A percentile compares a stretch with the other conserved stretches of the same genome.
Conservation (phyloP, 768 basidiomycete genomes). For the Auricularia auricula-judae region DNA sequence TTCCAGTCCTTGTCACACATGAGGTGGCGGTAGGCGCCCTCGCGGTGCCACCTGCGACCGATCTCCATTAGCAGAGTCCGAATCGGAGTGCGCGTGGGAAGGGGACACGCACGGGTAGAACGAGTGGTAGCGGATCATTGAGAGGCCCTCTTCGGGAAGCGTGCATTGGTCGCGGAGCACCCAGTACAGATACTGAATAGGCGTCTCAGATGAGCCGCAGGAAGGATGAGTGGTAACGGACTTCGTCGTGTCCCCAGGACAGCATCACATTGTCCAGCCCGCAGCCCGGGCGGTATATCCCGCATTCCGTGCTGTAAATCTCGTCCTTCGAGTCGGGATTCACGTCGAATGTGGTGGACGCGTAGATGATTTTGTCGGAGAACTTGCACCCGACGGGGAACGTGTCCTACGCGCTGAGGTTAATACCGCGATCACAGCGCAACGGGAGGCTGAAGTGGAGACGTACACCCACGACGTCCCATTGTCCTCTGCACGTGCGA, state of each 20-base stretch:
- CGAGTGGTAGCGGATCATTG: slow-evolving; percentile 91
- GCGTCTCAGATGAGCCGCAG: slow-evolving; percentile 1
- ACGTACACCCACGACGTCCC: slow-evolving; percentile 86
- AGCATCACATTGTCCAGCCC: slow-evolving; percentile 83
- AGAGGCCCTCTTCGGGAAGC: slow-evolving; percentile 70
- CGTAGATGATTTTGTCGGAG: slow-evolving; percentile 75
- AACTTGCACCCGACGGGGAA: slow-evolving; percentile 80
- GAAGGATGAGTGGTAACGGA: slow-evolving; percentile 17
- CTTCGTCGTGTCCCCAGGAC: slow-evolving; percentile 88
- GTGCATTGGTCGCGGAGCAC: slow-evolving; percentile 74
- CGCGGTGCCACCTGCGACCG: slow-evolving; percentile 64
- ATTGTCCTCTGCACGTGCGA: slow-evolving; percentile 52
- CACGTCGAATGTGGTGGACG: slow-evolving; percentile 51
- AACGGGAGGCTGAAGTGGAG: background rate
- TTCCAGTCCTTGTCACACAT: slow-evolving; percentile 60
- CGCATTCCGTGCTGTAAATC: slow-evolving; percentile 59
- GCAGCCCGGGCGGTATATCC: slow-evolving; percentile 69
- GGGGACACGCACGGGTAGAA: slow-evolving; percentile 63
- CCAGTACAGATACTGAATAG: slow-evolving; percentile 63
- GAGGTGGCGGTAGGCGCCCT: slow-evolving; percentile 73
- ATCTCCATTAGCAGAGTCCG: background rate
- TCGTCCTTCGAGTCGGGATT: slow-evolving; percentile 61
- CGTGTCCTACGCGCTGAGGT: slow-evolving; percentile 35
- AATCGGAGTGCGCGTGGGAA: background rate
- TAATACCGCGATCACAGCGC: background rate